phyloP scores from a whole-genome alignment of 106 monocot genomes.

The Chionographis japonica region DNA sequence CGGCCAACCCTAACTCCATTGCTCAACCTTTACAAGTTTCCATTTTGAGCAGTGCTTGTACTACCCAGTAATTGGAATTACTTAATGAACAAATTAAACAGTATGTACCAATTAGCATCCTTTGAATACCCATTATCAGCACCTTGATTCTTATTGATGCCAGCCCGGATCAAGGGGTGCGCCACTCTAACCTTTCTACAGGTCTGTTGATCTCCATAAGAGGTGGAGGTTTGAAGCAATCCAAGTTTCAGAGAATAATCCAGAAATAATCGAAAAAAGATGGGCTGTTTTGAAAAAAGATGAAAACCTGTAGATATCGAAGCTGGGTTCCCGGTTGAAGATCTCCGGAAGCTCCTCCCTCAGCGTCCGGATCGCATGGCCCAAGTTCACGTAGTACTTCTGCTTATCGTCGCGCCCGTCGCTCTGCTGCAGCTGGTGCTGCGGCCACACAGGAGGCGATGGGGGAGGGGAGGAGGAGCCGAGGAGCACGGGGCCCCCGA shows the following conservation, averaged over 20 bases:
- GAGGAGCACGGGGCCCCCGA: conserved; percentile 17
- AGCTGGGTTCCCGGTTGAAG: conserved; percentile 58
- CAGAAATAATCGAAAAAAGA: neutral
- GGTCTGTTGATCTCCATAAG: too few relatives aligned
- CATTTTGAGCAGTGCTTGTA: too few relatives aligned
- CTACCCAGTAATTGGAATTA: too few relatives aligned
- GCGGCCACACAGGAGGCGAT: neutral
- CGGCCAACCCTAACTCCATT: too few relatives aligned
- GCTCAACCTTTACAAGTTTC: too few relatives aligned
- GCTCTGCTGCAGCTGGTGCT: conserved; percentile 16
- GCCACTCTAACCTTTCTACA: too few relatives aligned
- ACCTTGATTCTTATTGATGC: too few relatives aligned
- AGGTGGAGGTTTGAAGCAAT: too few relatives aligned
- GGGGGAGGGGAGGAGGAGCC: conserved; percentile 17
- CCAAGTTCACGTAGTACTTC: conserved; percentile 75
- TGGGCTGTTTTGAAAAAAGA: neutral
- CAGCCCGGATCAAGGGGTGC: too few relatives aligned
- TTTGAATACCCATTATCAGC: too few relatives aligned
- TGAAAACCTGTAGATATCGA: conserved; percentile 70
- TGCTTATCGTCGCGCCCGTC: conserved; percentile 46
- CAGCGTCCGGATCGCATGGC: conserved; percentile 72
- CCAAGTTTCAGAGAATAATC: neutral
- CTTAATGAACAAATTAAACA: too few relatives aligned
- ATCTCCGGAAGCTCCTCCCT: conserved; percentile 67
- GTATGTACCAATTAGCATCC: too few relatives aligned